phyloP scores from a whole-genome alignment of 169 alveolate genomes.

The Plasmodium ovale region DNA sequence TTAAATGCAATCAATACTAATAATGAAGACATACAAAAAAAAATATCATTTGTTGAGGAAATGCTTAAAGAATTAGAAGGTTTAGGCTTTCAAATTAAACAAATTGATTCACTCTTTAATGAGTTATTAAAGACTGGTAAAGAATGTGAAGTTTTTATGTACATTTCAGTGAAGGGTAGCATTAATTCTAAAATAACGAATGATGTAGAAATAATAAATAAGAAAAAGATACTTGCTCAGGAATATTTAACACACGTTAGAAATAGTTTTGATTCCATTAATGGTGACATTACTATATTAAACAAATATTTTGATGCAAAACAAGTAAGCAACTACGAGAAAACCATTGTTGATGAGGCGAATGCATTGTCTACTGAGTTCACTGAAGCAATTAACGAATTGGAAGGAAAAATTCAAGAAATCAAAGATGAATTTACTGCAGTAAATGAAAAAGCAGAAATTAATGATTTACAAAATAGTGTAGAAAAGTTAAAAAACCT shows the following conservation, averaged over 20 bases:
- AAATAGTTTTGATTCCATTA: too few species aligned
- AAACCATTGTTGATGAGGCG: background rate
- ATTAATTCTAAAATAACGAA: background rate
- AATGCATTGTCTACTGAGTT: background rate
- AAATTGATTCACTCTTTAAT: background rate
- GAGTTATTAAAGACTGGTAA: background rate
- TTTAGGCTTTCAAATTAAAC: background rate
- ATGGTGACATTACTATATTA: too few species aligned
- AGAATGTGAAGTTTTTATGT: background rate
- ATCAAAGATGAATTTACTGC: too few species aligned
- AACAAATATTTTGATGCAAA: background rate
- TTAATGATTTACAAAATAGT: too few species aligned
- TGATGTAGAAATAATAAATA: background rate
- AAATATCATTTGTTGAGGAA: background rate
- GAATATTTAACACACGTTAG: too few species aligned
- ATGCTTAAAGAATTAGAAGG: background rate
- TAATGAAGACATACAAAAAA: background rate
- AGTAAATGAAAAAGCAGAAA: too few species aligned
- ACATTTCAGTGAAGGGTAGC: background rate
- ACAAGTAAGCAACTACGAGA: background rate
- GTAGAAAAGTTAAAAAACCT: too few species aligned
- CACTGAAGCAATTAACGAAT: background rate
- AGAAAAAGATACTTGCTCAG: too few species aligned
- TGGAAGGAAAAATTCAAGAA: too few species aligned
- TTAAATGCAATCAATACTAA: background rate